Conservation (phyloP, 257 asterid genomes). For the Ilex aquifolium region DNA sequence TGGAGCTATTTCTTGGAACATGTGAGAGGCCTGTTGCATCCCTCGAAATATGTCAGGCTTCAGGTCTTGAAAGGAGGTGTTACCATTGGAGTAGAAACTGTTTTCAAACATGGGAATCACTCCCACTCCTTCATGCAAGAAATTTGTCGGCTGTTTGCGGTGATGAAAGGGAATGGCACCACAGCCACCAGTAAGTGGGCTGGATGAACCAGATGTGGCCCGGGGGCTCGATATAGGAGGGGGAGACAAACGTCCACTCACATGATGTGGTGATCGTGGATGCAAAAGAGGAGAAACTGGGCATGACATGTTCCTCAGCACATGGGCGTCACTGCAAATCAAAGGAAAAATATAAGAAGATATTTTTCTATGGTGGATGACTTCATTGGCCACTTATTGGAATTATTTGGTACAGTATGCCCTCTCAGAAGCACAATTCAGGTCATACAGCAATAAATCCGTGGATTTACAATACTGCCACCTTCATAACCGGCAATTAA, state of each 20-base stretch:
- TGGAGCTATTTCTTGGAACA: conserved; percentile 29
- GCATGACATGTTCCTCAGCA: conserved; percentile 6
- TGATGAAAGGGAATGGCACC: conserved; percentile 11
- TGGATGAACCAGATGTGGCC: conserved; percentile 20
- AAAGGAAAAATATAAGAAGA: too few species aligned
- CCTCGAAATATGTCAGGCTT: conserved; percentile 41
- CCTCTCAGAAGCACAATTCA: too few species aligned
- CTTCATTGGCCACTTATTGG: too few species aligned
- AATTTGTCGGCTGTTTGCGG: background rate
- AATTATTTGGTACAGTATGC: too few species aligned
- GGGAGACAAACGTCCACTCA: conserved; percentile 21
- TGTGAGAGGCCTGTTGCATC: conserved; percentile 29
- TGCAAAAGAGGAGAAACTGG: conserved; percentile 11
- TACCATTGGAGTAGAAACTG: conserved; percentile 13
- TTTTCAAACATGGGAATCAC: conserved; percentile 5
- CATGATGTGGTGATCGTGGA: conserved; percentile 19
- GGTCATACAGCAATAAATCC: too few species aligned
- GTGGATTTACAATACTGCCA: too few species aligned
- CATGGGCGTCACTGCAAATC: too few species aligned
- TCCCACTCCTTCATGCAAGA: background rate
- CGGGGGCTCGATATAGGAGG: conserved; percentile 13
- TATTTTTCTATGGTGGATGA: too few species aligned
- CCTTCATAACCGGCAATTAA: too few species aligned
- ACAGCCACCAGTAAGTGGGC: conserved; percentile 13
- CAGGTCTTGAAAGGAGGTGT: conserved; percentile 17